These are phyloP conservation scores for Spiromastix sp. DNA, from an alignment of 2,329 filamentous ascomycete species.

Conservation along the genomic window DNA sequence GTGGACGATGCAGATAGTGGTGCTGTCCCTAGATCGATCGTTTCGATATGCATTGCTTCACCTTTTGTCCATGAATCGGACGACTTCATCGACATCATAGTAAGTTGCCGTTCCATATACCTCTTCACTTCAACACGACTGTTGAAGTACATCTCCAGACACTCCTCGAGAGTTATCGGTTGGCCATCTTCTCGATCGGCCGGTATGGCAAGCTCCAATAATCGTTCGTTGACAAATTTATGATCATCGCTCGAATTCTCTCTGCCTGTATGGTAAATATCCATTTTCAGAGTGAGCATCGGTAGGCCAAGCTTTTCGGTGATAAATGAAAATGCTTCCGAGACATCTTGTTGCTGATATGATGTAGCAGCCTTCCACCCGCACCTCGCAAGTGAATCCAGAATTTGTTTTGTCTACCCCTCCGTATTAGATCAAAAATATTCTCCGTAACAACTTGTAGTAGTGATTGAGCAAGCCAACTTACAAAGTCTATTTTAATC, in stretches of 20 bases:
- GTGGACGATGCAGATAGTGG: conserved; percentile 21
- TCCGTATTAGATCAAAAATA: too few species aligned
- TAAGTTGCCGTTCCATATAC: conserved; percentile 55
- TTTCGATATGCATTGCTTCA: conserved; percentile 31
- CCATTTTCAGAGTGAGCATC: conserved; percentile 81
- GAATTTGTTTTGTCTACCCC: conserved; percentile 64
- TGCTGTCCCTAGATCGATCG: conserved; percentile 30
- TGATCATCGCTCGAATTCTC: conserved; percentile 78
- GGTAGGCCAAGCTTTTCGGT: conserved; percentile 82
- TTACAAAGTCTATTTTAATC: conserved; percentile 73
- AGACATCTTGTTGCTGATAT: conserved; percentile 84
- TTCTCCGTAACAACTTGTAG: background rate
- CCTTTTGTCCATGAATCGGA: conserved; percentile 28
- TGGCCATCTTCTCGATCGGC: conserved; percentile 56
- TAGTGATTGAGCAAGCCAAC: background rate
- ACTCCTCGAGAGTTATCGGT: conserved; percentile 74
- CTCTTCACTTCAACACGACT: conserved; percentile 81
- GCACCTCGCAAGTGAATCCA: conserved; percentile 71
- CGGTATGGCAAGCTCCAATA: conserved; percentile 86
- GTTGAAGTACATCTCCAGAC: conserved; percentile 91
- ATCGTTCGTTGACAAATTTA: conserved; percentile 83
- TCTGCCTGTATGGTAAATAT: conserved; percentile 85
- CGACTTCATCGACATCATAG: conserved; percentile 37
- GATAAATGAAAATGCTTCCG: conserved; percentile 91
- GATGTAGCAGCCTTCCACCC: conserved; percentile 75